A percentile compares a stretch with the other conserved stretches of the same genome.
phyloP scores from a whole-genome alignment of 2,329 filamentous ascomycete species.

The Pseudogymnoascus sp. region DNA sequence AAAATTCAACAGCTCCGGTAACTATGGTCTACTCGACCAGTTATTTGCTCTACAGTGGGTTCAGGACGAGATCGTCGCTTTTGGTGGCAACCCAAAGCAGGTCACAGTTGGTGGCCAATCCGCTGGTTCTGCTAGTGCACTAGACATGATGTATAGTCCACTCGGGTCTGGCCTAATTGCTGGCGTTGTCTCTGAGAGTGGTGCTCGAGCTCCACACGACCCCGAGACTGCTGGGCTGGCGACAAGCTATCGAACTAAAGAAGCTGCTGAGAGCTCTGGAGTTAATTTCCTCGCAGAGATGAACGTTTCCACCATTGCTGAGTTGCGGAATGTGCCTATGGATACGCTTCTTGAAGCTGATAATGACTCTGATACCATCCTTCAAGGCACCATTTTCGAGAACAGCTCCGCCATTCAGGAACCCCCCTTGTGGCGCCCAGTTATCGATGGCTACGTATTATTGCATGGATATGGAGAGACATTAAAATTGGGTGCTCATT shows the following conservation, averaged over 20 bases:
- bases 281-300: constrained; percentile 15
- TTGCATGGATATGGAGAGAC: constrained; percentile 19
- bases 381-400: constrained; percentile 21
- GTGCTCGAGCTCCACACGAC: constrained; percentile 26
- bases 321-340: constrained; percentile 17
- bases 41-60: constrained; percentile 49
- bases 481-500: constrained; percentile 16
- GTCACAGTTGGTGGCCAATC: constrained; percentile 60
- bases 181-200: constrained; percentile 27
- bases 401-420: constrained; percentile 16
- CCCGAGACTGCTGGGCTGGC: constrained; percentile 23
- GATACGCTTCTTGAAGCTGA: constrained; percentile 15
- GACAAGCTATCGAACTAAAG: constrained; percentile 22
- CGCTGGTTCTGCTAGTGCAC: constrained; percentile 39
- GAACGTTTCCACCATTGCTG: constrained; percentile 19
- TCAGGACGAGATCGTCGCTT: constrained; percentile 50
- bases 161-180: constrained; percentile 20
- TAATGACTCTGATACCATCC: constrained; percentile 18
- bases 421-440: constrained; percentile 24
- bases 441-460: constrained; percentile 27
- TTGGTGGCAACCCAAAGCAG: constrained; percentile 59
- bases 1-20: constrained; percentile 40
- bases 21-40: constrained; percentile 64
- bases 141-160: constrained; percentile 23
- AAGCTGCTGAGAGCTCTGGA: constrained; percentile 17